These are phyloP conservation scores for Phytopythium delawarense DNA, from an alignment of 352 stramenopile genomes.

Conservation along the genomic window DNA sequence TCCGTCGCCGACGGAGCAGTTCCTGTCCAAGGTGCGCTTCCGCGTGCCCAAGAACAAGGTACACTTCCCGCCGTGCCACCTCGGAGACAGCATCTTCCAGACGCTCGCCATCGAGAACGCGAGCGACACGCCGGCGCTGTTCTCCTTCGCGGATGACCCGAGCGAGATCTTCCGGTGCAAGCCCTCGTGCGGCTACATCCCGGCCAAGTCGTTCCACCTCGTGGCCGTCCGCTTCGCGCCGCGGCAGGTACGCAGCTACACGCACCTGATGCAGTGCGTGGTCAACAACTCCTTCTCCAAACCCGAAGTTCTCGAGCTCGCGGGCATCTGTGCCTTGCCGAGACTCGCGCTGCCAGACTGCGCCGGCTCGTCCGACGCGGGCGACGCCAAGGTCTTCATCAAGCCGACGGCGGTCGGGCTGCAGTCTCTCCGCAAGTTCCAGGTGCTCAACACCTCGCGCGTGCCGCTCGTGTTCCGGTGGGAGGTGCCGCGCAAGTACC, in stretches of 20 bases:
- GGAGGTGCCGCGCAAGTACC: conserved; percentile 54
- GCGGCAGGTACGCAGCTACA: conserved; percentile 38
- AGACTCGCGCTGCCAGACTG: conserved; percentile 21
- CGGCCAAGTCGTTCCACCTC: conserved; percentile 76
- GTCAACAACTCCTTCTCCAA: conserved; percentile 61
- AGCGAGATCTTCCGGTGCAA: conserved; percentile 69
- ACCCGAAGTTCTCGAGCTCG: conserved; percentile 53
- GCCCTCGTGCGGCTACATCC: conserved; percentile 60
- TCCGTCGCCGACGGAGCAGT: conserved; percentile 70
- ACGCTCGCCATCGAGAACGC: conserved; percentile 85
- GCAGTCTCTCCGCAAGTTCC: conserved; percentile 39
- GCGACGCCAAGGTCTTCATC: conserved; percentile 59
- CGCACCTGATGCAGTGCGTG: conserved; percentile 55
- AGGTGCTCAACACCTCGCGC: conserved; percentile 74
- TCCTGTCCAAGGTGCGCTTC: conserved; percentile 84
- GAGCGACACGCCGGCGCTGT: conserved; percentile 87
- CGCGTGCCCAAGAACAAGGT: conserved; percentile 48
- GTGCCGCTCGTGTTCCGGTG: conserved; percentile 86
- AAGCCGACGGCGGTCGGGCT: conserved; percentile 85
- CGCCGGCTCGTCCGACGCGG: background rate
- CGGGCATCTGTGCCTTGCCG: conserved; percentile 51
- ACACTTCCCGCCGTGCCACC: conserved; percentile 82
- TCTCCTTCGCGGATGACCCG: conserved; percentile 70
- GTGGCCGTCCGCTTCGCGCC: conserved; percentile 75
- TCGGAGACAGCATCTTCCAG: conserved; percentile 89